Evolutionary conservation across 2,329 filamentous ascomycete species (phyloP).

Genomic region (Epichloe amarillans): DNA sequence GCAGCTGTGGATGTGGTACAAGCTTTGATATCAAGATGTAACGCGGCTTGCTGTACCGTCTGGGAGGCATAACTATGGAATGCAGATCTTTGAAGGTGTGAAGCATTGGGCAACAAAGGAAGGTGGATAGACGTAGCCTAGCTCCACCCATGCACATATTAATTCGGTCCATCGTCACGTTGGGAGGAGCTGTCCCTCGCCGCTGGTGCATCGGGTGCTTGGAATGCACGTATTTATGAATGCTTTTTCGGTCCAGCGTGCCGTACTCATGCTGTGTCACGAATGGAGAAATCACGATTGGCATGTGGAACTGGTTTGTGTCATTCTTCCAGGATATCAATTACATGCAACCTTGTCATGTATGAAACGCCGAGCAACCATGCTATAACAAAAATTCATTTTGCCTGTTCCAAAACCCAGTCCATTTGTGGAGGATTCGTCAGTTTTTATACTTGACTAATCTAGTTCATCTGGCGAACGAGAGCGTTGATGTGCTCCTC

Average conservation of each 20-base stretch:
- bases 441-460: neutral
- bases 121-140: neutral
- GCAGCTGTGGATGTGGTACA: conserved; percentile 92
- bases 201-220: too few species aligned
- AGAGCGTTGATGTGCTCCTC: conserved; percentile 96
- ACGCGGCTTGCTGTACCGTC: neutral
- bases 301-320: conserved; percentile 22
- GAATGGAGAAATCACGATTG: neutral
- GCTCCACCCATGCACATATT: neutral
- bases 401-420: conserved; percentile 18
- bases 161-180: too few species aligned
- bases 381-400: conserved; percentile 12
- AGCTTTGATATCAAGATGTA: conserved; percentile 85
- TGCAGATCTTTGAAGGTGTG: neutral
- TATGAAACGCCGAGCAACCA: conserved; percentile 27
- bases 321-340: conserved; percentile 29
- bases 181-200: too few species aligned
- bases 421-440: conserved; percentile 11
- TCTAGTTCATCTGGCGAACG: conserved; percentile 97
- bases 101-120: neutral
- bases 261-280: neutral
- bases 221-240: too few species aligned
- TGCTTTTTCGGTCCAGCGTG: too few species aligned
- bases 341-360: conserved; percentile 25
- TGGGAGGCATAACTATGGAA: neutral